phyloP scores from a whole-genome alignment of 2,329 filamentous ascomycete genomes.

The Colletotrichum zoysiae region DNA sequence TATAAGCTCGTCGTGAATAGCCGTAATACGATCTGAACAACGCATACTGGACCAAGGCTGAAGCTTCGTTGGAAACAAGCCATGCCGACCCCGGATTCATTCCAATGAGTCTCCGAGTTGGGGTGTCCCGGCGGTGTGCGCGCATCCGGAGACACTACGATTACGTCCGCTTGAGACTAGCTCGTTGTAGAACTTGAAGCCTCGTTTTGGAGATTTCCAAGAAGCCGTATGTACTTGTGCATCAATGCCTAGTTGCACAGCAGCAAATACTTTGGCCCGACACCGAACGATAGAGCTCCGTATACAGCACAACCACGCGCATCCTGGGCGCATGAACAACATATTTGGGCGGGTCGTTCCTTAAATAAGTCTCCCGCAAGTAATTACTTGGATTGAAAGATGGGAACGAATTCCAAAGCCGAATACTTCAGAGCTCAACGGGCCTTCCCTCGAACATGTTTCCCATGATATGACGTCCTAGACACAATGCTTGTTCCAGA shows the following conservation, averaged over 20 bases:
- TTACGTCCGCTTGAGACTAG: conserved; percentile 9
- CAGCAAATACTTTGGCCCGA: background rate
- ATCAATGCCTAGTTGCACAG: conserved; percentile 12
- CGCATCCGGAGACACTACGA: background rate
- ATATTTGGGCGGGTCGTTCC: too few species aligned
- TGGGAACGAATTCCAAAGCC: background rate
- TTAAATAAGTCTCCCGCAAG: background rate
- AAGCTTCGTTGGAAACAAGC: background rate
- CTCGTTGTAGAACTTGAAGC: background rate
- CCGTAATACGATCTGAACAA: background rate
- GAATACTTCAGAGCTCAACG: background rate
- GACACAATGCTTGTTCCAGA: too few species aligned
- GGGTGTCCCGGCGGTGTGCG: background rate
- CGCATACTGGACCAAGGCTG: background rate
- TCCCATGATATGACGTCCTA: background rate
- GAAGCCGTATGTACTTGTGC: conserved; percentile 1
- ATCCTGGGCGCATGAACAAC: background rate
- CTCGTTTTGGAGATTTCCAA: background rate
- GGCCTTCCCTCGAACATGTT: background rate
- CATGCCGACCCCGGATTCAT: background rate
- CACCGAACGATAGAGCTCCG: background rate
- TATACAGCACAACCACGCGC: background rate
- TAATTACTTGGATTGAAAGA: background rate
- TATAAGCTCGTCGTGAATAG: background rate
- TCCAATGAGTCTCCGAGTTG: background rate